Base-by-base conservation (phyloP, 371 early-diverging fungal genomes). In the Mucor plumbeus region DNA sequence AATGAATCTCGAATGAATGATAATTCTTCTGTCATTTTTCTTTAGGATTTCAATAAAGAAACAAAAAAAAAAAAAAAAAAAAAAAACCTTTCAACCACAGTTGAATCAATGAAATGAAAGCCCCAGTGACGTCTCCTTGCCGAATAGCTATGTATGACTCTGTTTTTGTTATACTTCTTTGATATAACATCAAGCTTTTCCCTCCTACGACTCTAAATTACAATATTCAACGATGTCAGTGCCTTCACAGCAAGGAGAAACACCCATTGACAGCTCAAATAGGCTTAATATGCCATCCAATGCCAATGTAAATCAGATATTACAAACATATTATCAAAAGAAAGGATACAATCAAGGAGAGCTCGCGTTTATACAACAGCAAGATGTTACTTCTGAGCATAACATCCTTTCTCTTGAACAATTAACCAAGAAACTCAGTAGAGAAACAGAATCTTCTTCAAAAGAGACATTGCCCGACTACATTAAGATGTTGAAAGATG, bases 401-500 rank as follows among this genome's bases (percentile, higher is more conserved):
- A 76, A 71, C 41, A 66, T 68, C 5, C 61, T 75, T 21, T 72
- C 80, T 1, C 39, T 82, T 8, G 73, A 77, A 35, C 73, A 79
- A 43, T 59, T 82, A 17, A 53, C 67, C 3, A 67, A 73, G 11
- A 64, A 76, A 31, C 63, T 78, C 14, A 65, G 64, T 50, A 15
- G 35, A 44, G 47, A 56, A 44, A 33, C 64, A 72, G 53, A 13
- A 11, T 31, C 31, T 1, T 14, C 21, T 4, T 6, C 54, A 8
- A 35, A 73, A 73, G 17, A 83, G 83, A 33, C 79, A 78, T 55
- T 78, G 85, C 17, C 74, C 55, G 88, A 88, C 68, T 81, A 91
- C 21, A 76, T 91, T 61, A 84, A 87, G 57, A 88, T 87, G 74
- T 85, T 72, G 8, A 48, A 58, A 9, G 17, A 87, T 67, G 90